Evolutionary conservation across 768 basidiomycete genomes (phyloP).

Genomic region (Boletus rubescentipes): DNA sequence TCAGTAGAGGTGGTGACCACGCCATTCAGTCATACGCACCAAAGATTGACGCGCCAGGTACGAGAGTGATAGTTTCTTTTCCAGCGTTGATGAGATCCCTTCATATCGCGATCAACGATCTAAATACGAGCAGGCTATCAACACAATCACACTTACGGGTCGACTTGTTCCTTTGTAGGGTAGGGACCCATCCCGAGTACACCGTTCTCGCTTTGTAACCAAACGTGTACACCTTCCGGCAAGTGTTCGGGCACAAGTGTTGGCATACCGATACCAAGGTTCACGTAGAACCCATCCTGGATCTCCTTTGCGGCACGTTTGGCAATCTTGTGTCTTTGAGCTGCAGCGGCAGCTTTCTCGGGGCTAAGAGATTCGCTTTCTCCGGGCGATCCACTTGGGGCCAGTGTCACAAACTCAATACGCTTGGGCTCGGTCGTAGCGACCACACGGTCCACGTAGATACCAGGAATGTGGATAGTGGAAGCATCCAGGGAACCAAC

Average conservation of each 20-base stretch:
- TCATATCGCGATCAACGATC: conserved; percentile 6
- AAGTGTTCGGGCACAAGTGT: conserved; percentile 83
- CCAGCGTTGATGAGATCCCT: conserved; percentile 94
- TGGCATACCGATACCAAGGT: conserved; percentile 90
- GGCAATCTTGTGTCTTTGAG: conserved; percentile 72
- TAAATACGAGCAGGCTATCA: not conserved
- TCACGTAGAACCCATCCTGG: conserved; percentile 84
- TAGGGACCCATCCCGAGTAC: conserved; percentile 91
- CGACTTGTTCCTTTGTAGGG: conserved; percentile 74
- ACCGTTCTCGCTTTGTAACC: conserved; percentile 91
- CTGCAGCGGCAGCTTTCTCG: conserved; percentile 53
- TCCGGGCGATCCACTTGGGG: conserved; percentile 41
- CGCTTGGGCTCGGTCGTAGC: conserved; percentile 70
- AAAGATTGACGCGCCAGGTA: conserved; percentile 90
- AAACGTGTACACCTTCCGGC: conserved; percentile 72
- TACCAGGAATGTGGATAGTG: conserved; percentile 77
- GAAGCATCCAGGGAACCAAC: conserved; percentile 78
- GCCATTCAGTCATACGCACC: conserved; percentile 46
- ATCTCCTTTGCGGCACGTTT: conserved; percentile 87
- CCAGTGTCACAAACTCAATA: conserved; percentile 74
- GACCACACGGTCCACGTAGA: conserved; percentile 90
- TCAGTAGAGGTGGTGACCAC: not conserved
- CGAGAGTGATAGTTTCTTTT: conserved; percentile 90
- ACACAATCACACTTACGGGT: conserved; percentile 57
- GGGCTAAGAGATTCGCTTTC: conserved; percentile 35